Evolutionary conservation across 441 rosid genomes (phyloP).

Genomic region (Gossypium schwendimanii): DNA sequence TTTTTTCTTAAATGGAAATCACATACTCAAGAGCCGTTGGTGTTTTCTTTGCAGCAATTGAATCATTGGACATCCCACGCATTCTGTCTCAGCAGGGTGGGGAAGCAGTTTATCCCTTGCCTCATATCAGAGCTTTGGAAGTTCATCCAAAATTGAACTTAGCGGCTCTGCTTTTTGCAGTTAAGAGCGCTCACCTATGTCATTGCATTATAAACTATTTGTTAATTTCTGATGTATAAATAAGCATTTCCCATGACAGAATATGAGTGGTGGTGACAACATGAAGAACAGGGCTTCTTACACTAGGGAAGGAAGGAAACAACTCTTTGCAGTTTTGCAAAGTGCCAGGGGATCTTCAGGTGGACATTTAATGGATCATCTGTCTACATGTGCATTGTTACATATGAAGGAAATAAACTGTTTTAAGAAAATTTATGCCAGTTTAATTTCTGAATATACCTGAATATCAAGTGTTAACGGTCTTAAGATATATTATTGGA

Average conservation of each 20-base stretch:
- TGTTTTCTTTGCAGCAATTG: conserved; percentile 64
- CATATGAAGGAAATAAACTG: conserved; percentile 4
- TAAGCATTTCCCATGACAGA: conserved; percentile 42
- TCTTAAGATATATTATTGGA: neutral
- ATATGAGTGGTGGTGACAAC: conserved; percentile 52
- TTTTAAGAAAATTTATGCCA: conserved; percentile 3
- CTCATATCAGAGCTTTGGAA: conserved; percentile 74
- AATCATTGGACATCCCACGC: conserved; percentile 79
- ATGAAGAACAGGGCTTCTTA: conserved; percentile 74
- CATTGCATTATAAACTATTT: conserved; percentile 5
- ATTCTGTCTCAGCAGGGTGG: conserved; percentile 96
- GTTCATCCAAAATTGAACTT: conserved; percentile 91
- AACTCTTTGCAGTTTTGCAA: conserved; percentile 95
- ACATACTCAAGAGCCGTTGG: neutral
- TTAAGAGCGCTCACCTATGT: conserved; percentile 36
- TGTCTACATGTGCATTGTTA: conserved; percentile 2
- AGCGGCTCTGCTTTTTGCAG: conserved; percentile 86
- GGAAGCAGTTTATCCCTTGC: conserved; percentile 94
- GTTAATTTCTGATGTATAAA: conserved; percentile 21
- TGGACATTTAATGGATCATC: conserved; percentile 27
- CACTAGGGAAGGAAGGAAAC: conserved; percentile 97
- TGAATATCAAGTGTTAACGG: conserved; percentile 12
- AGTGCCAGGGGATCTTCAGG: conserved; percentile 99
- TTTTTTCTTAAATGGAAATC: neutral
- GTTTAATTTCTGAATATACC: neutral